phyloP scores from a whole-genome alignment of 768 basidiomycete species.

The Calocybe cyanea region DNA sequence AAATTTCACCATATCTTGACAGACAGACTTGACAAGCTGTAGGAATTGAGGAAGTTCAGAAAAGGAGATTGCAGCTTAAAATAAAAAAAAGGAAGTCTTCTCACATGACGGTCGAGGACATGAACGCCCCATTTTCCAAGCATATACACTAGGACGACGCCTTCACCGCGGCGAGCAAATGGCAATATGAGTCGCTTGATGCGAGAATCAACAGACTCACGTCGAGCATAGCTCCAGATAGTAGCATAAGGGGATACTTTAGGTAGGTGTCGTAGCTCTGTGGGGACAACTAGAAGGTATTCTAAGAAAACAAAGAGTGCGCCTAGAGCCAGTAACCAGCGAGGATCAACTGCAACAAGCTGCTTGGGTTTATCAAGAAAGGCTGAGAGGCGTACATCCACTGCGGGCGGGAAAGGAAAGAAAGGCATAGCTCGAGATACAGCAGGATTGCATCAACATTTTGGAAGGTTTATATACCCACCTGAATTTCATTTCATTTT shows the following conservation, averaged over 20 bases:
- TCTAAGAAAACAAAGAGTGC: slow-evolving; percentile 6
- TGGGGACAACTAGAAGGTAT: slow-evolving; percentile 21
- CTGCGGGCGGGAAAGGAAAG: neutral
- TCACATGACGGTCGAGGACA: slow-evolving; percentile 31
- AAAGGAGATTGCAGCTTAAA: neutral
- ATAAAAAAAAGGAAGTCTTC: neutral
- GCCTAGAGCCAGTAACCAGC: slow-evolving; percentile 1
- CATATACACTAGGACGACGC: slow-evolving; percentile 33
- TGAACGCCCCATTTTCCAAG: slow-evolving; percentile 40
- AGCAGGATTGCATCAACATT: neutral
- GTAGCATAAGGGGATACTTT: slow-evolving; percentile 26
- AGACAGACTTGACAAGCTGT: slow-evolving; percentile 23
- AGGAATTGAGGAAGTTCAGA: neutral
- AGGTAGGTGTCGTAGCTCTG: slow-evolving; percentile 31
- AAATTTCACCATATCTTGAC: slow-evolving; percentile 19
- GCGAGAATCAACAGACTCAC: slow-evolving; percentile 31
- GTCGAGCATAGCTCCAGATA: slow-evolving; percentile 29
- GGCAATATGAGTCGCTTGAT: slow-evolving; percentile 32
- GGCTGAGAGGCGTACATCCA: slow-evolving; percentile 6
- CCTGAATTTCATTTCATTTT: no score
- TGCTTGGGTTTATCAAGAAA: slow-evolving; percentile 4
- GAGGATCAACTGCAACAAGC: slow-evolving; percentile 2
- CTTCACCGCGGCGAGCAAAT: slow-evolving; percentile 27
- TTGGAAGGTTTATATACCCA: neutral
- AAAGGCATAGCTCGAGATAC: slow-evolving; percentile 5